Conservation (phyloP, 495 filamentous ascomycete species). For the Parmelia sp. region DNA sequence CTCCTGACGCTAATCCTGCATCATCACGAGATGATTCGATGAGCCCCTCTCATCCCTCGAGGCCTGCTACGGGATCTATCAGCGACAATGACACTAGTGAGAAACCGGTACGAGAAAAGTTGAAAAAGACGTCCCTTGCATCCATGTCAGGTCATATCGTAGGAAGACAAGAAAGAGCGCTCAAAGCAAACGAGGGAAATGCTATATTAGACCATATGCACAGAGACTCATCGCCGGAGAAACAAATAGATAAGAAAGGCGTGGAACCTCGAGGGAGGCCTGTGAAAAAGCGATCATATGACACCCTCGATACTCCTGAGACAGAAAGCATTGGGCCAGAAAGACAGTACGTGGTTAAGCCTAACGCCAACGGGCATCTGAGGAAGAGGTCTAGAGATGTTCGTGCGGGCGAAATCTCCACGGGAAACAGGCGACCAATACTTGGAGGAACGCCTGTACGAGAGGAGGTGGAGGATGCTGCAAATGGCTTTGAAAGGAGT, state of each 20-base stretch:
- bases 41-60: constrained; percentile 5
- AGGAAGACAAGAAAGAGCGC: constrained; percentile 18
- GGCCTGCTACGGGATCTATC: constrained; percentile 14
- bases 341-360: constrained; percentile 6
- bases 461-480: constrained; percentile 10
- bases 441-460: constrained; percentile 24
- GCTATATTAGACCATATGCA: background rate
- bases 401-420: constrained; percentile 18
- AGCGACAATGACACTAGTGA: constrained; percentile 49
- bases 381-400: constrained; percentile 46
- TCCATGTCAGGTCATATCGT: constrained; percentile 27
- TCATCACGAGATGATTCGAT: background rate
- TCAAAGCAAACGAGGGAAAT: constrained; percentile 21
- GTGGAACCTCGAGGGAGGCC: constrained; percentile 34
- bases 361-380: constrained; percentile 26
- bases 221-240: constrained; percentile 5
- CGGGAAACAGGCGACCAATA: constrained; percentile 11
- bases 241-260: constrained; percentile 5
- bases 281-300: constrained; percentile 50
- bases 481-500: background rate
- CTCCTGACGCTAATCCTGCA: background rate
- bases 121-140: constrained; percentile 56
- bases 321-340: background rate
- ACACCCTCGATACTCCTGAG: constrained; percentile 25
- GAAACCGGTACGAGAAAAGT: constrained; percentile 53